Evolutionary conservation across 2,329 filamentous ascomycete genomes (phyloP), one percentile per base, ranked within the genome.

Genomic region (Colletotrichum salicis): DNA sequence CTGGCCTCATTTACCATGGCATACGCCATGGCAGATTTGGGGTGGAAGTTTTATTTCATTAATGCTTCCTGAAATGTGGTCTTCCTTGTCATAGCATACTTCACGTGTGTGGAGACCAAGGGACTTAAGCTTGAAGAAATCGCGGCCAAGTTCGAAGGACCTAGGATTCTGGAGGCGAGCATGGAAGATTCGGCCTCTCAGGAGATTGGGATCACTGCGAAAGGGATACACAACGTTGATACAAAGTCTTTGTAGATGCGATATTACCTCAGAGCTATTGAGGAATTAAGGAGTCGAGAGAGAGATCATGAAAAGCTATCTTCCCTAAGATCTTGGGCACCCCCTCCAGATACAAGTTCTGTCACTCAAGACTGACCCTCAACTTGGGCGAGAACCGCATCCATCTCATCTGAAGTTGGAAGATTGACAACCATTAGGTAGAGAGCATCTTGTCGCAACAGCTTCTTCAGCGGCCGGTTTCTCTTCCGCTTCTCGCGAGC

Each of bases 31-130:
- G 77, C 75, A 4, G 70, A 76, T 58, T 67, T 79, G 1, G 76
- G 77, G 4, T 80, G 79, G 78, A 80, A 80, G 64, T 77, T 80
- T 58, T 76, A 80, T 64, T 52, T 80, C 37, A 76, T 81, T 69
- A 76, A 81, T 27, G 74, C 76, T 4, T 75, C 77, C 0, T 80
- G 78, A 78, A 74, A 79, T 60, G 27, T 78, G 19, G 33, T 78
- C 3, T 75, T 78, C 45, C 73, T 77, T 15, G 65, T 76, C 4
- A 73, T 80, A 13, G 75, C 74, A 2, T 79, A 72, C 24, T 76
- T 76, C 62, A 77, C 64, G 1, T 80, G 76, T 71, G 76, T 79
- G 1, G 78, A 80, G 51, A 80, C 78, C 5, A 79, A 78, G 33
- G 77, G 77, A 0, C 70, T 79, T 5, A 77, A 70, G 27, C 71